Percentiles rank a stretch among this genome's conserved stretches.
These are phyloP conservation scores for Lactuca saligna DNA, from an alignment of 129 eudicot genomes.

Conservation along the genomic window DNA sequence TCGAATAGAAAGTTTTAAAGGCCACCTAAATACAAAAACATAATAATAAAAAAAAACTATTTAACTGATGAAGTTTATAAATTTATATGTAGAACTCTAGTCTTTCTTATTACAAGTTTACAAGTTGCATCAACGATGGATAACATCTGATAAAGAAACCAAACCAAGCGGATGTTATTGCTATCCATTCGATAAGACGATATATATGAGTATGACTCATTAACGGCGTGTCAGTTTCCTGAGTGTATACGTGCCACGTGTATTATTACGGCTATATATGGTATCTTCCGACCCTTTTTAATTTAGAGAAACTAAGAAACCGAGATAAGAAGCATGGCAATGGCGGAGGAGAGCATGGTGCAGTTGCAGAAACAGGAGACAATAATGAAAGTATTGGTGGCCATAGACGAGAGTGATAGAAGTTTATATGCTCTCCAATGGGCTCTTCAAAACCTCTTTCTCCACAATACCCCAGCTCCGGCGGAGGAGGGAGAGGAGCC, in stretches of 20 bases:
- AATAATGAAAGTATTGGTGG: constrained; percentile 35
- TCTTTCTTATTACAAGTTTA: too few species aligned
- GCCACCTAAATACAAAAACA: too few species aligned
- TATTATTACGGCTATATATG: not conserved
- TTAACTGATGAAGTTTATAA: too few species aligned
- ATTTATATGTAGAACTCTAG: too few species aligned
- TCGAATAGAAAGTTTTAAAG: too few species aligned
- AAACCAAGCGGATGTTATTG: too few species aligned
- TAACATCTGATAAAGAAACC: too few species aligned
- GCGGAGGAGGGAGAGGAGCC: constrained; percentile 4
- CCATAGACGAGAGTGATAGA: constrained; percentile 34
- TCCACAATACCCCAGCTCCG: constrained; percentile 12
- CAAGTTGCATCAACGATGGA: too few species aligned
- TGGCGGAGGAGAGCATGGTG: constrained; percentile 7
- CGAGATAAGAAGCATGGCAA: not conserved
- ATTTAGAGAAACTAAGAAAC: not conserved
- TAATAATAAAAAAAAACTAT: too few species aligned
- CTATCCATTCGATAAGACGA: not conserved
- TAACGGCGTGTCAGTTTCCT: not conserved
- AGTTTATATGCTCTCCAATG: constrained; percentile 40
- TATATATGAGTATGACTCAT: not conserved
- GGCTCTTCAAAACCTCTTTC: constrained; percentile 24
- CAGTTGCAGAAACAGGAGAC: constrained; percentile 22
- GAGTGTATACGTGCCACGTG: not conserved
- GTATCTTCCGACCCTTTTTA: not conserved